Percentiles rank a stretch among this genome's conserved stretches.
Evolutionary conservation across 2,329 filamentous ascomycete species (phyloP).

Genomic region (Furcasterigmium sp.): DNA sequence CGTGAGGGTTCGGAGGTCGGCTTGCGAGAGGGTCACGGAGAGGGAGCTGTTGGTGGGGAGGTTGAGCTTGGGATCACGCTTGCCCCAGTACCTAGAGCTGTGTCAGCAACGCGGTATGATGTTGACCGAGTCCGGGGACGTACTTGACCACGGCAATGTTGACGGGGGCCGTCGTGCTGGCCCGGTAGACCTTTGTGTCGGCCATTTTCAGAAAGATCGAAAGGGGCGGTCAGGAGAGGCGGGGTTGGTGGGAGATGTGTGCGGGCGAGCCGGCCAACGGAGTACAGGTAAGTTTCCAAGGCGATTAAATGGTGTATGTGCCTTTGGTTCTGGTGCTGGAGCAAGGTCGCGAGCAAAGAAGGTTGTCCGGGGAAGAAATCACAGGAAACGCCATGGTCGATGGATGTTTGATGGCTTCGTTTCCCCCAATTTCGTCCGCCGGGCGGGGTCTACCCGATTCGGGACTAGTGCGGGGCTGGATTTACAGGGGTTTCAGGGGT

Average conservation of each 20-base stretch:
- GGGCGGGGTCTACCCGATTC: too few species aligned
- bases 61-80: slow-evolving; percentile 89
- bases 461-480: too few species aligned
- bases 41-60: slow-evolving; percentile 97
- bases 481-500: too few species aligned
- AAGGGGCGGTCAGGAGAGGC: slow-evolving; percentile 11
- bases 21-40: slow-evolving; percentile 91
- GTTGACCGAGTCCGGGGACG: slow-evolving; percentile 9
- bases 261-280: too few species aligned
- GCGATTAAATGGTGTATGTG: too few species aligned
- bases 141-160: slow-evolving; percentile 98
- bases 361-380: too few species aligned
- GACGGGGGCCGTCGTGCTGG: slow-evolving; percentile 93
- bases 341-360: too few species aligned
- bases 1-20: slow-evolving; percentile 89
- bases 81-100: slow-evolving; percentile 81
- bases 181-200: slow-evolving; percentile 66
- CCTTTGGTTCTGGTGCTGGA: too few species aligned
- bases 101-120: slow-evolving; percentile 8
- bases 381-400: too few species aligned
- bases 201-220: slow-evolving; percentile 28
- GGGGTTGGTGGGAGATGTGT: neutral
- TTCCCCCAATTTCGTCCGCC: too few species aligned
- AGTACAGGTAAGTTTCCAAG: too few species aligned
- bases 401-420: too few species aligned